Evolutionary conservation across 225 moss, liverwort and hornwort genomes (phyloP).

Genomic region (Polytrichum formosum): DNA sequence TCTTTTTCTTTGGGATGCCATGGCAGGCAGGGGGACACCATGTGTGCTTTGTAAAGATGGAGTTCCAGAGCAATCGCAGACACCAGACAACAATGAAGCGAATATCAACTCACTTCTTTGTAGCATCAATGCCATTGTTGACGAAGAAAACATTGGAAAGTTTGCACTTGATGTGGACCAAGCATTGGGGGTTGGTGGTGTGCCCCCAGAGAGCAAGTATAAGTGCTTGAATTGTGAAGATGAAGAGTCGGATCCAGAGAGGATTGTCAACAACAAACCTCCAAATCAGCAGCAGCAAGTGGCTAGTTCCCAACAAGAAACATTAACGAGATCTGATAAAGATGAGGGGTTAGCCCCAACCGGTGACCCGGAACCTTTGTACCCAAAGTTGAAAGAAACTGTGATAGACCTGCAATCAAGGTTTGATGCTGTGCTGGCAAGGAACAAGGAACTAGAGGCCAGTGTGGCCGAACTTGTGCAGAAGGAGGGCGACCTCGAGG

Average conservation of each 20-base stretch:
- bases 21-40: too few species aligned
- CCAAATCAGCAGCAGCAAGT: not conserved
- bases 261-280: not conserved
- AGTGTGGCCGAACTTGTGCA: constrained; percentile 9
- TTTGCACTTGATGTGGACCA: not conserved
- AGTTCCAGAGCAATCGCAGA: not conserved
- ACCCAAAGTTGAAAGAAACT: constrained; percentile 18
- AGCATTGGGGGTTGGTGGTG: not conserved
- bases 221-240: not conserved
- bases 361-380: constrained; percentile 6
- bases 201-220: not conserved
- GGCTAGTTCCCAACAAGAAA: constrained; percentile 1
- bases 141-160: not conserved
- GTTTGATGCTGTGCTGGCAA: constrained; percentile 20
- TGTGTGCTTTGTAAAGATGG: not conserved
- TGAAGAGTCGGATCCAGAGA: not conserved
- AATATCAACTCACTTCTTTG: constrained; percentile 1
- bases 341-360: not conserved
- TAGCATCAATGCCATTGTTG: not conserved
- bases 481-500: constrained; percentile 21
- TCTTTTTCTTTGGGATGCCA: too few species aligned
- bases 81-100: not conserved
- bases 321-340: not conserved
- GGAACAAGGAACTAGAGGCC: constrained; percentile 20
- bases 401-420: constrained; percentile 15